Base-by-base conservation (phyloP, 2,329 filamentous ascomycete species). In the Beauveria medogensis region DNA sequence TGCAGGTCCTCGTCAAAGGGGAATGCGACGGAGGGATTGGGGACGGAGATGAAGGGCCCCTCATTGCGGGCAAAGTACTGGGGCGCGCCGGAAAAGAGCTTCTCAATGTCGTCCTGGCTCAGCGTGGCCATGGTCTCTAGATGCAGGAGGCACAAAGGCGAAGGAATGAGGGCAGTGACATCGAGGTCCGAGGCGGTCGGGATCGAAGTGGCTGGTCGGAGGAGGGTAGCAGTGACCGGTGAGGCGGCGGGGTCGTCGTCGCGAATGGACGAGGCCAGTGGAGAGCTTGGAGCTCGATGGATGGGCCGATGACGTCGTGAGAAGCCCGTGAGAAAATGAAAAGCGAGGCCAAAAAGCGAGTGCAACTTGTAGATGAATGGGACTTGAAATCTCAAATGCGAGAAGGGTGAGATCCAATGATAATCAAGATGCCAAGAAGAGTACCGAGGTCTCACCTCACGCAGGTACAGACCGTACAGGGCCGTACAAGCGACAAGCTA, bases 61-160 rank as follows among this genome's bases (percentile, higher is more conserved):
- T 84, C 80, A 62, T 79, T 81, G 57, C 82, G 80, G 65, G 83
- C 80, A 70, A 85, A 86, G 75, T 87, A 90, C 70, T 89, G 86
- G 64, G 88, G 88, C 48, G 88, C 88, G n/a, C 88, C 87, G 28
- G 87, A 88, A 76, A 90, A 91, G 67, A 90, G 80, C 71, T 85
- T 84, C 73, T 87, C 84, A 56, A 90, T 75, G 65, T 89, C 84
- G 46, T 78, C 75, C 51, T 83, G 79, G 66, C 74, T 80, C 62
- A 88, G 75, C 54, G 80, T 80, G 50, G 82, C 77, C 79, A 86
- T 86, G 73, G 34, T 56, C 8, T 9, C 20, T 41, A 51, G 22
- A 37, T 26, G 53, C n/a, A 46, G 20, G 14, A n/a, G n/a, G 26
- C 40, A 37, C 54, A 47, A 22, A 28, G 16, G 47, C 37, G 43